Percentiles rank a stretch among this genome's conserved stretches.
Conservation (phyloP, 306 rosid species). For the Pyrus bretschneideri region DNA sequence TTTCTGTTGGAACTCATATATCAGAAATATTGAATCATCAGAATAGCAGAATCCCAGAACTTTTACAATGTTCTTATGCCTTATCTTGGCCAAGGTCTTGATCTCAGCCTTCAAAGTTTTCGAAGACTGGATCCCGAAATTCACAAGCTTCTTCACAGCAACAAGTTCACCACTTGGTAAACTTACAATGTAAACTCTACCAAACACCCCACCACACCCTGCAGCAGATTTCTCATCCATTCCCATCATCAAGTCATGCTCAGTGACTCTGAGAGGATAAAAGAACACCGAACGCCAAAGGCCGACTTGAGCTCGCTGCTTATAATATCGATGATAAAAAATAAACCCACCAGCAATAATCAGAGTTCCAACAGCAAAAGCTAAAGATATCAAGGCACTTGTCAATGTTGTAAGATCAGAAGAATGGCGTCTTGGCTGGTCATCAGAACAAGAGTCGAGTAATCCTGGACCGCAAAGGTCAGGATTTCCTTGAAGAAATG, state of each 20-base stretch:
- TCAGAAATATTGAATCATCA: slow-evolving; percentile 68
- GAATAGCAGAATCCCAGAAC: slow-evolving; percentile 87
- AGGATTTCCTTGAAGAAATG: slow-evolving; percentile 87
- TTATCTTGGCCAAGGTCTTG: slow-evolving; percentile 82
- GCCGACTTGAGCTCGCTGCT: slow-evolving; percentile 32
- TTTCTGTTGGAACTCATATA: slow-evolving; percentile 67
- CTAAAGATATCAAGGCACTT: slow-evolving; percentile 60
- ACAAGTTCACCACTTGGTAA: slow-evolving; percentile 78
- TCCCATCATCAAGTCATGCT: slow-evolving; percentile 70
- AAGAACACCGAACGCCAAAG: slow-evolving; percentile 78
- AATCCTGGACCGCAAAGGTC: slow-evolving; percentile 87
- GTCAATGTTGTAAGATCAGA: slow-evolving; percentile 51
- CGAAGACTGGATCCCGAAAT: slow-evolving; percentile 62
- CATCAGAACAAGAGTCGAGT: slow-evolving; percentile 62
- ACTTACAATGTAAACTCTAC: slow-evolving; percentile 58
- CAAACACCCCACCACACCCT: slow-evolving; percentile 63
- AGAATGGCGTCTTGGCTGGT: slow-evolving; percentile 32
- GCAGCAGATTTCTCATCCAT: slow-evolving; percentile 74
- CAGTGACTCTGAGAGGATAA: slow-evolving; percentile 88
- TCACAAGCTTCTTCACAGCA: slow-evolving; percentile 78
- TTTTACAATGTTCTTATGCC: slow-evolving; percentile 79
- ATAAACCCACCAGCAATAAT: slow-evolving; percentile 55
- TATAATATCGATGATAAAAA: slow-evolving; percentile 44
- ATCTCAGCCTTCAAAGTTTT: slow-evolving; percentile 73
- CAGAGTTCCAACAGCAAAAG: slow-evolving; percentile 58